Evolutionary conservation across 768 basidiomycete species (phyloP), one percentile per base, ranked within the genome.

Genomic region (Phylloporus arenicola): DNA sequence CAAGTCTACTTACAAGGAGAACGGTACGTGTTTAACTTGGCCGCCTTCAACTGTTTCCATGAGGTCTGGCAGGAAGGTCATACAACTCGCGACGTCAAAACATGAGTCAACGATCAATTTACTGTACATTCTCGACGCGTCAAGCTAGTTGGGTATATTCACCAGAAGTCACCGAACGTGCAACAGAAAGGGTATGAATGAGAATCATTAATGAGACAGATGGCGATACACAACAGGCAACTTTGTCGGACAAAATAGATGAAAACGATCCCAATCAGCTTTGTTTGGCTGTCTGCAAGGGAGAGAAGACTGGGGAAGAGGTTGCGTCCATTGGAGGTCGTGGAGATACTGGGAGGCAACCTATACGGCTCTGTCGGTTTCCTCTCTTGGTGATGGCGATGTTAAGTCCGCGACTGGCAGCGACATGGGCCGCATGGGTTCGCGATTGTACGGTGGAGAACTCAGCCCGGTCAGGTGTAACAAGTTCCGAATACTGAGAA

Each of bases 391-490:
- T 71, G 12, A 81, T 72, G 6, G 77, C 70, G 20, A 90, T 75
- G 60, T 86, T 84, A 48, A 91, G 67, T n/a, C 88, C 88, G 54
- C 82, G 78, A 45, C 73, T 79, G 16, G 83, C 82, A 14, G 88
- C 88, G 39, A 76, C 72, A 48, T 71, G 68, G 25, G 84, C 76
- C 4, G 86, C 86, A 50, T 73, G 72, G 16, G 80, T 78, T 25
- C 64, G 64, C 50, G 70, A 55, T 51, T 76, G 49, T 68, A 46
- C 16, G 63, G 46, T 61, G 60, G n/a, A 72, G 68, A 40, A 44
- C 22, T 68, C 66, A 35, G 47, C 44, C 43, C 43, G 57, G 25
- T 48, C 24, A 39, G 62, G 58, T 2, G 58, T 58, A 7, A 49
- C 54, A 37, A 55, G 41, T 27, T 63, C 60, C 13, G 45, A 25